These are phyloP conservation scores for Catunica adiposa DNA, from an alignment of 2,329 filamentous ascomycete species.

Conservation along the genomic window DNA sequence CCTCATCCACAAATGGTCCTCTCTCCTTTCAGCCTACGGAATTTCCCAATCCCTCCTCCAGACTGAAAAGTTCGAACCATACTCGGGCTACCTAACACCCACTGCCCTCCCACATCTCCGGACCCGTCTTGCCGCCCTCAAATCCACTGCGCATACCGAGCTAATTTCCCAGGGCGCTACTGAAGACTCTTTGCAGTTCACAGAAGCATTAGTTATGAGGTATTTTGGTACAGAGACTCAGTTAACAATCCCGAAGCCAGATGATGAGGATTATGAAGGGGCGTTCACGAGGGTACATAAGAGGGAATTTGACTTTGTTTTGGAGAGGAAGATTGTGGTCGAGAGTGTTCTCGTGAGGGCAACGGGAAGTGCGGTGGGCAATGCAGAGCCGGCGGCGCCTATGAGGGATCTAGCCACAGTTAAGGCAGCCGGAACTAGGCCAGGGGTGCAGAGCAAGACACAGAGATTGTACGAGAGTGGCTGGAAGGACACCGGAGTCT, in stretches of 20 bases:
- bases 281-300: slow-evolving; percentile 55
- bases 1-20: slow-evolving; percentile 29
- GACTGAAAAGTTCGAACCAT: slow-evolving; percentile 24
- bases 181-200: slow-evolving; percentile 25
- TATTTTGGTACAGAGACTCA: slow-evolving; percentile 19
- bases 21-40: slow-evolving; percentile 30
- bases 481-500: slow-evolving; percentile 18
- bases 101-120: slow-evolving; percentile 15
- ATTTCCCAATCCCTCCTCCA: slow-evolving; percentile 31
- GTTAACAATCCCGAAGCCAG: slow-evolving; percentile 23
- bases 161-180: slow-evolving; percentile 26
- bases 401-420: neutral
- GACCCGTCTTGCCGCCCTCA: slow-evolving; percentile 27
- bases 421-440: neutral
- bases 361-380: slow-evolving; percentile 17
- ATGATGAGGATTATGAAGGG: slow-evolving; percentile 40
- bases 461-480: slow-evolving; percentile 18
- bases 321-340: slow-evolving; percentile 26
- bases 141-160: neutral
- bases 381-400: neutral
- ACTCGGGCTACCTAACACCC: slow-evolving; percentile 18
- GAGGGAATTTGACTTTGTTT: slow-evolving; percentile 58
- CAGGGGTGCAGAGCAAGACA: slow-evolving; percentile 15
- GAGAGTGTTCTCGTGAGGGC: slow-evolving; percentile 28
- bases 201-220: slow-evolving; percentile 28